phyloP scores from a whole-genome alignment of 257 asterid genomes.

The Nicotiana paniculata region DNA sequence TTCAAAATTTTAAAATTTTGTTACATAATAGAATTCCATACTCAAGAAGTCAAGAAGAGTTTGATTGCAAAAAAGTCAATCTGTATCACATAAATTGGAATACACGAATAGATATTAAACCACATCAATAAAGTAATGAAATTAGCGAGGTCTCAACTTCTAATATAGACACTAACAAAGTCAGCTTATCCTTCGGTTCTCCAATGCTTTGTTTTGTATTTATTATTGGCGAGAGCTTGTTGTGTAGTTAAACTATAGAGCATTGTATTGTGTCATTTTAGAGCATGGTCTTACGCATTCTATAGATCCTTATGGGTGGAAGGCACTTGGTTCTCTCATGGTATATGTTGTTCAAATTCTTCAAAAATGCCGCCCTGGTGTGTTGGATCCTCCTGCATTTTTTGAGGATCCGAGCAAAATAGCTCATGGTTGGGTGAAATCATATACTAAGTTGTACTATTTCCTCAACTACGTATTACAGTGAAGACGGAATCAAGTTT shows the following conservation, averaged over 20 bases:
- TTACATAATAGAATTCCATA: background rate
- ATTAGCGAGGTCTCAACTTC: background rate
- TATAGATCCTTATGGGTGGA: background rate
- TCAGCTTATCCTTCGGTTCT: background rate
- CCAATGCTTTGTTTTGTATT: background rate
- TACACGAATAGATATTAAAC: background rate
- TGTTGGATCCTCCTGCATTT: no score
- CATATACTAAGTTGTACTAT: background rate
- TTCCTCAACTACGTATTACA: background rate
- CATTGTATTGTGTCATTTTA: background rate
- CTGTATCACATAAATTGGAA: background rate
- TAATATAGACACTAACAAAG: background rate
- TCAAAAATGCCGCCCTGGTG: no score
- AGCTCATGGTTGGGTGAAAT: background rate
- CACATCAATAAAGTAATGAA: background rate
- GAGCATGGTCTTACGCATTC: background rate
- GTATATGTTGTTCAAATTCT: no score
- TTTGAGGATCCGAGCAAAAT: no score
- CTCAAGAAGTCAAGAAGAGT: background rate
- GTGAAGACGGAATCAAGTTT: background rate
- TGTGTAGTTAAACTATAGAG: background rate
- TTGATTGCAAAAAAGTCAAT: background rate
- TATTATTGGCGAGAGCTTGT: background rate
- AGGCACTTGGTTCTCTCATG: background rate
- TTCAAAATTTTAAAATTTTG: background rate